These are phyloP conservation scores for Trichoderma parareesei DNA, from an alignment of 495 filamentous ascomycete species.

Conservation along the genomic window DNA sequence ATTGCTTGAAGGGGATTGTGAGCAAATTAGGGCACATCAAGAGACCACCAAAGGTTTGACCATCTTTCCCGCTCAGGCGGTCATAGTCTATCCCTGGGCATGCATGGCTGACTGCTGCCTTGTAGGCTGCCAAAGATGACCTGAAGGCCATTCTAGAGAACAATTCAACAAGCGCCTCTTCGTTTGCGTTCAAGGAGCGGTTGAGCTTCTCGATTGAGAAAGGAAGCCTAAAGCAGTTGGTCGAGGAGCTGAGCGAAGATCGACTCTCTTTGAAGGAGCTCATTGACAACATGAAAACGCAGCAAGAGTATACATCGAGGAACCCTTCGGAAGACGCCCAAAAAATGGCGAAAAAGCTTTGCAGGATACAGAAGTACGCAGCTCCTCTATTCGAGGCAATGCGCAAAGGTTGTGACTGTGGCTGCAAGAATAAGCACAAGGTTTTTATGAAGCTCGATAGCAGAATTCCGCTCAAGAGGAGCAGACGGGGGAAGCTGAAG, in stretches of 20 bases:
- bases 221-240: slow-evolving; percentile 11
- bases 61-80: not conserved
- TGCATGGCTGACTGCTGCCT: not conserved
- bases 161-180: not conserved
- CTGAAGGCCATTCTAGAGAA: no score
- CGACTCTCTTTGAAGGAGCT: slow-evolving; percentile 8
- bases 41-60: slow-evolving; percentile 10
- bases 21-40: slow-evolving; percentile 13
- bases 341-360: no score
- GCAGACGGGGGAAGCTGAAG: not conserved
- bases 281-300: not conserved
- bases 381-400: not conserved
- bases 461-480: no score
- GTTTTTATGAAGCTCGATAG: not conserved
- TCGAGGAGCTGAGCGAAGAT: slow-evolving; percentile 10
- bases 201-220: slow-evolving; percentile 12
- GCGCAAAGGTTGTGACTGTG: not conserved
- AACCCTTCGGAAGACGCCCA: no score
- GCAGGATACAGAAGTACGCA: not conserved
- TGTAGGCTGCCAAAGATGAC: no score
- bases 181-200: slow-evolving; percentile 12
- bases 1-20: slow-evolving; percentile 13
- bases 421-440: not conserved
- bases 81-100: not conserved
- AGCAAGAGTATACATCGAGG: not conserved